Percentiles rank a stretch among this genome's conserved stretches.
Evolutionary conservation across 495 filamentous ascomycete genomes (phyloP).

Genomic region (Cenococcum geophilum): DNA sequence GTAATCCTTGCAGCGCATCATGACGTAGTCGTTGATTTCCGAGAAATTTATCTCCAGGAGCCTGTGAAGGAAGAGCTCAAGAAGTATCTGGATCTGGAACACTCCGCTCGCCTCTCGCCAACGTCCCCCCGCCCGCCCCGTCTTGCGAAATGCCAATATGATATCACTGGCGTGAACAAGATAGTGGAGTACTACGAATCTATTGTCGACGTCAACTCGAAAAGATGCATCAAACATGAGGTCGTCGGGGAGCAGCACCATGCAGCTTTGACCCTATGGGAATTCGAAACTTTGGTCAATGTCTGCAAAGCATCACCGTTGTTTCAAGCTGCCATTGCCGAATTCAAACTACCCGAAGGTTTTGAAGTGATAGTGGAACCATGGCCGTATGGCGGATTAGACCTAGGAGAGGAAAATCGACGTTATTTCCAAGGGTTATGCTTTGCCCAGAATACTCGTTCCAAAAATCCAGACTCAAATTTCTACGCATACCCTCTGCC

Average conservation of each 20-base stretch:
- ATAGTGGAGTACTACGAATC: conserved; percentile 57
- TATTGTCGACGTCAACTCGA: conserved; percentile 52
- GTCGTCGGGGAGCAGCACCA: conserved; percentile 55
- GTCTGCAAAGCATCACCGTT: conserved; percentile 54
- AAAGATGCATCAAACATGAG: conserved; percentile 46
- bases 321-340: conserved; percentile 54
- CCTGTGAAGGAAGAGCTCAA: conserved; percentile 46
- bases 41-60: conserved; percentile 50
- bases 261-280: conserved; percentile 56
- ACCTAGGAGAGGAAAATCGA: conserved; percentile 49
- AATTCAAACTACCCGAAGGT: conserved; percentile 57
- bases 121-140: conserved; percentile 50
- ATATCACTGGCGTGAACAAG: conserved; percentile 54
- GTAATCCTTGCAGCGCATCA: conserved; percentile 42
- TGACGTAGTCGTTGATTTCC: conserved; percentile 46
- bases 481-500: conserved; percentile 54
- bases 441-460: conserved; percentile 47
- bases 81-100: conserved; percentile 47
- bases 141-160: conserved; percentile 59
- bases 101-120: conserved; percentile 44
- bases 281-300: conserved; percentile 58
- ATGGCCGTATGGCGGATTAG: conserved; percentile 63
- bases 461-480: conserved; percentile 48
- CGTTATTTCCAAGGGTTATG: conserved; percentile 51
- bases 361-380: conserved; percentile 63